These are phyloP conservation scores for Musa troglodytarum DNA, from an alignment of 176 grass and related monocot genomes.

Conservation along the genomic window DNA sequence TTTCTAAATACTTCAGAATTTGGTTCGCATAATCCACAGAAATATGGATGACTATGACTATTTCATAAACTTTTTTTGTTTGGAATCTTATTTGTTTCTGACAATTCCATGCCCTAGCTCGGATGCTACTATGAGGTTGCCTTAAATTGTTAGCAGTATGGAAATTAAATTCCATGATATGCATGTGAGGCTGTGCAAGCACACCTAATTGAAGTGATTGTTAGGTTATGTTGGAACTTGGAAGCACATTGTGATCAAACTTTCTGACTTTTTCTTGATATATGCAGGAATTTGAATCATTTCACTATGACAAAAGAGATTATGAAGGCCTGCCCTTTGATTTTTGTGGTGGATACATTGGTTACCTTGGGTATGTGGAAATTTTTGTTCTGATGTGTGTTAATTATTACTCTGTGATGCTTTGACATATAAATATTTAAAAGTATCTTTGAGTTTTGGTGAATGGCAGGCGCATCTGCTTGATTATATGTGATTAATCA, in stretches of 20 bases:
- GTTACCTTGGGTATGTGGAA: conserved; percentile 73
- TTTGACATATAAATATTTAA: background rate
- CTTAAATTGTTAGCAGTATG: background rate
- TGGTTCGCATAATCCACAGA: background rate
- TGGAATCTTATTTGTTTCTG: background rate
- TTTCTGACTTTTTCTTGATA: conserved; percentile 11
- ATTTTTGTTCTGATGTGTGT: background rate
- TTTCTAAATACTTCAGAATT: background rate
- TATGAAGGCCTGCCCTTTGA: conserved; percentile 90
- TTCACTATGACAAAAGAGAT: conserved; percentile 64
- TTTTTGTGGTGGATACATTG: conserved; percentile 86
- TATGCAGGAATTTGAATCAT: conserved; percentile 66
- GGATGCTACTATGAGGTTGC: background rate
- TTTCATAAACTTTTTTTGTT: background rate
- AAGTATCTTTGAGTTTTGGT: background rate
- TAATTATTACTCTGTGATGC: background rate
- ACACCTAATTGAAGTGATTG: background rate
- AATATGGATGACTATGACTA: background rate
- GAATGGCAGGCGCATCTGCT: background rate
- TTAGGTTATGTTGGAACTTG: background rate
- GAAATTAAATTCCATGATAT: background rate
- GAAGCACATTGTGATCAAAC: background rate
- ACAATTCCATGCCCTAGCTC: background rate
- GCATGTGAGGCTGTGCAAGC: background rate
- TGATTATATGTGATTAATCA: background rate